Evolutionary conservation across 306 rosid species (phyloP), one percentile per base, ranked within the genome.

Genomic region (Argentina anserina): DNA sequence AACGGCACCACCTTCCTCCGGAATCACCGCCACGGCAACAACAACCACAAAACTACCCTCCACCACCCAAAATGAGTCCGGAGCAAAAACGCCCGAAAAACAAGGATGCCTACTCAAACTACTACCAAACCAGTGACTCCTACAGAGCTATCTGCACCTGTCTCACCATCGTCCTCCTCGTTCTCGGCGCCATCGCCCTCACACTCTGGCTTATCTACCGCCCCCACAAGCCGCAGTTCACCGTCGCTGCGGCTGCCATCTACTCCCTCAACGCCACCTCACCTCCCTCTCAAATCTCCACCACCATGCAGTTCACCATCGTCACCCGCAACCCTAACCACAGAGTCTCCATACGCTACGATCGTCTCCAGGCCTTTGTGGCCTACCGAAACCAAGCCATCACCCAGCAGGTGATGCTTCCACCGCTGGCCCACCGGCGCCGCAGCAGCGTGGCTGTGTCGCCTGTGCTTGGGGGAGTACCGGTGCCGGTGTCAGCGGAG

Each of bases 121-220:
- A 36, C 10, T 12, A 15, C 14, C 40, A 18, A 61, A 34, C 18
- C 61, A 65, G 50, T 41, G n/a, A 33, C 28, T 75, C 84, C 0
- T 72, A 64, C 75, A 83, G 83, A n/a, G 59, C 75, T 36, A 36
- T 86, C 56, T 87, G 87, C 88, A 77, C 86, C 13, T 79, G 83
- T 83, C 25, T 93, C 77, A 63, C 85, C 56, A 58, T 89, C 82
- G 71, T 89, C 74, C 83, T 93, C 81, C 85, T 90, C 53, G 0
- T 90, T 31, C 73, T 73, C 10, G 93, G 97, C 62, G 75, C 77
- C 81, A 80, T 82, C 7, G 43, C 72, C 67, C 88, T 90, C 33
- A 66, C 82, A 26, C 79, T 90, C 20, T 93, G 97, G 97, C 91
- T 94, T 5, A 87, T 93, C 71, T 92, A 92, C 84, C 91, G 88